These are phyloP conservation scores for Microbotryum scabiosae DNA, from an alignment of 1,284 basidiomycete species.

Conservation along the genomic window DNA sequence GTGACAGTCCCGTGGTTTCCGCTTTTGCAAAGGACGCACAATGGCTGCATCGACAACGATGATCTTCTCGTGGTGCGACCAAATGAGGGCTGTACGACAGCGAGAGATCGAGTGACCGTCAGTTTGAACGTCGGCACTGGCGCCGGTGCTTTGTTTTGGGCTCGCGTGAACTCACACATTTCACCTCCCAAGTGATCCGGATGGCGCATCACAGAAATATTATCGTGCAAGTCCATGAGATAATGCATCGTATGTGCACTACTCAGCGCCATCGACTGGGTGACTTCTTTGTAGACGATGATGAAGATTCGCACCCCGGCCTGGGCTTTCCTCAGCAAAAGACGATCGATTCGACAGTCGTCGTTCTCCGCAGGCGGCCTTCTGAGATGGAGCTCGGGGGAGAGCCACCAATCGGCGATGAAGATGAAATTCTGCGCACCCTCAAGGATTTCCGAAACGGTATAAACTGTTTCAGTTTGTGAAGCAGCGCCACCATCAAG, in stretches of 20 bases:
- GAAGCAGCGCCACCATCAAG: not conserved
- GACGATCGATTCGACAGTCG: constrained; percentile 65
- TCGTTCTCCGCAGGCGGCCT: constrained; percentile 73
- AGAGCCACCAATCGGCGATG: constrained; percentile 50
- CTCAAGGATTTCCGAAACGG: constrained; percentile 78
- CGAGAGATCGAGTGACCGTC: not conserved
- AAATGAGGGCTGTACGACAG: constrained; percentile 42
- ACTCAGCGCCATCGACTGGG: constrained; percentile 75
- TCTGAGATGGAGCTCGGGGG: constrained; percentile 81
- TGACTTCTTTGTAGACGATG: constrained; percentile 72
- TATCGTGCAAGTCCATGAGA: constrained; percentile 69
- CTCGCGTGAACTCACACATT: constrained; percentile 49
- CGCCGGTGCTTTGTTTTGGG: constrained; percentile 10
- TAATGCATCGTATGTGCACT: constrained; percentile 48
- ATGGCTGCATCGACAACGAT: not conserved
- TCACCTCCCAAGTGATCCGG: constrained; percentile 61
- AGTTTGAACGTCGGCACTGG: not conserved
- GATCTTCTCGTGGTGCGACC: constrained; percentile 65
- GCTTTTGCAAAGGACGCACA: not conserved
- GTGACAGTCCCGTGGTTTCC: too few species aligned
- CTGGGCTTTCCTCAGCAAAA: constrained; percentile 77
- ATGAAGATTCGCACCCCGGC: constrained; percentile 76
- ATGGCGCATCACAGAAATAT: constrained; percentile 64
- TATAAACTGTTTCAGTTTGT: constrained; percentile 43
- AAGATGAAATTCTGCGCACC: constrained; percentile 40